Evolutionary conservation across 352 stramenopile genomes (phyloP).

Genomic region (Globisporangium paddicum): DNA sequence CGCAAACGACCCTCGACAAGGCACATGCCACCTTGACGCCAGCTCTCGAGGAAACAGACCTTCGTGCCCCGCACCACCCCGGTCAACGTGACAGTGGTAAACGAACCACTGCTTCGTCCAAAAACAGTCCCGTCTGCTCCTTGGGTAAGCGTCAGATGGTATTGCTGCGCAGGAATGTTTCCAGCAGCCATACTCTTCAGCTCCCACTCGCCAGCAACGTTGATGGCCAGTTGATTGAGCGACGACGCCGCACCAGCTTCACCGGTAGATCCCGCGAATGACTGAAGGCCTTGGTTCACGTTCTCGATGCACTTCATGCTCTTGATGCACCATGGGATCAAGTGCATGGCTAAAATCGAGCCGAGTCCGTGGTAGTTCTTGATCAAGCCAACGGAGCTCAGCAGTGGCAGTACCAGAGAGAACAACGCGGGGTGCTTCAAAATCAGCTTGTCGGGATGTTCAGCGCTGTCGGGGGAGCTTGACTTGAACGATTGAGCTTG

Average conservation of each 20-base stretch:
- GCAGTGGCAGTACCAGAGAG: conserved; percentile 54
- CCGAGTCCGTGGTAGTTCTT: conserved; percentile 66
- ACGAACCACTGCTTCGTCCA: conserved; percentile 74
- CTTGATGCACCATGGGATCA: conserved; percentile 75
- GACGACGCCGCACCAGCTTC: conserved; percentile 20
- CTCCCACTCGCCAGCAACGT: conserved; percentile 81
- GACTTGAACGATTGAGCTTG: not conserved
- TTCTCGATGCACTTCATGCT: conserved; percentile 63
- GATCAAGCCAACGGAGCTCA: conserved; percentile 59
- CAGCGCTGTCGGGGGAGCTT: not conserved
- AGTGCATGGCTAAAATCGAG: conserved; percentile 65
- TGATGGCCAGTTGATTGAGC: conserved; percentile 42
- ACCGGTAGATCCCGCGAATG: conserved; percentile 15
- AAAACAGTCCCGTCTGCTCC: conserved; percentile 50
- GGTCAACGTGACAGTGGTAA: conserved; percentile 77
- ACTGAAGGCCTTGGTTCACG: conserved; percentile 45
- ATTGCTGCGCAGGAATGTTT: conserved; percentile 85
- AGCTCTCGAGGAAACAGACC: conserved; percentile 84
- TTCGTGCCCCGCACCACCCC: conserved; percentile 72
- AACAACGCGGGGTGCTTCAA: conserved; percentile 48
- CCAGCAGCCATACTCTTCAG: conserved; percentile 84
- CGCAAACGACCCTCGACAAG: conserved; percentile 75
- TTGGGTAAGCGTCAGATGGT: conserved; percentile 76
- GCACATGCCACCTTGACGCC: conserved; percentile 84
- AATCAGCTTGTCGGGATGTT: conserved; percentile 31